Percentiles rank a stretch among this genome's conserved stretches.
These are phyloP conservation scores for Candida sojae DNA, from an alignment of 1,139 yeast genomes.

Conservation along the genomic window DNA sequence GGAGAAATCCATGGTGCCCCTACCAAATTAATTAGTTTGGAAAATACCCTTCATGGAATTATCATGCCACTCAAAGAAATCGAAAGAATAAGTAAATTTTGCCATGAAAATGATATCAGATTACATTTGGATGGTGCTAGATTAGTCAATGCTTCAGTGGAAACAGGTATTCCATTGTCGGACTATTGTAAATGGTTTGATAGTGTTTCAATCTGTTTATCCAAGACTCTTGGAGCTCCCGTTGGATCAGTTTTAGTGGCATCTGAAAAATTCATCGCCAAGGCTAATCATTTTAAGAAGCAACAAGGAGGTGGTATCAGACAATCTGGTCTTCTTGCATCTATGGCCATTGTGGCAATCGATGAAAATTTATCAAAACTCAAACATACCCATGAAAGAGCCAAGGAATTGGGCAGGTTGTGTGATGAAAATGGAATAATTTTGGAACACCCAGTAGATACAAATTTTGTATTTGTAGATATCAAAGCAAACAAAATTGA, in stretches of 20 bases:
- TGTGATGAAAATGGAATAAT: slow-evolving; percentile 35
- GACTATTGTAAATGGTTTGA: slow-evolving; percentile 45
- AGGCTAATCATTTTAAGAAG: slow-evolving; percentile 49
- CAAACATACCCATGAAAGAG: slow-evolving; percentile 54
- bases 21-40: slow-evolving; percentile 47
- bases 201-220: slow-evolving; percentile 47
- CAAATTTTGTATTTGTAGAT: slow-evolving; percentile 46
- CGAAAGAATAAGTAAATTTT: slow-evolving; percentile 36
- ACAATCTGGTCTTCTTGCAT: slow-evolving; percentile 44
- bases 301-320: slow-evolving; percentile 52
- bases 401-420: slow-evolving; percentile 49
- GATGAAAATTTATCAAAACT: slow-evolving; percentile 39
- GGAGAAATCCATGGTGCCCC: slow-evolving; percentile 52
- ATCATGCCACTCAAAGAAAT: slow-evolving; percentile 46
- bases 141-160: slow-evolving; percentile 48
- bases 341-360: slow-evolving; percentile 45
- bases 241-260: slow-evolving; percentile 47
- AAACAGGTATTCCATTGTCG: slow-evolving; percentile 37
- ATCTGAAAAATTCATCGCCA: slow-evolving; percentile 29
- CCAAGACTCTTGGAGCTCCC: slow-evolving; percentile 50
- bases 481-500: slow-evolving; percentile 33
- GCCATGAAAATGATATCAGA: slow-evolving; percentile 32
- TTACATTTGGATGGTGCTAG: slow-evolving; percentile 51
- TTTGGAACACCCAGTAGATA: slow-evolving; percentile 41
- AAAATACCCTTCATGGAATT: slow-evolving; percentile 49